Evolutionary conservation across 1,139 yeast genomes (phyloP), one percentile per base, ranked within the genome.

Genomic region (Candida tropicalis): DNA sequence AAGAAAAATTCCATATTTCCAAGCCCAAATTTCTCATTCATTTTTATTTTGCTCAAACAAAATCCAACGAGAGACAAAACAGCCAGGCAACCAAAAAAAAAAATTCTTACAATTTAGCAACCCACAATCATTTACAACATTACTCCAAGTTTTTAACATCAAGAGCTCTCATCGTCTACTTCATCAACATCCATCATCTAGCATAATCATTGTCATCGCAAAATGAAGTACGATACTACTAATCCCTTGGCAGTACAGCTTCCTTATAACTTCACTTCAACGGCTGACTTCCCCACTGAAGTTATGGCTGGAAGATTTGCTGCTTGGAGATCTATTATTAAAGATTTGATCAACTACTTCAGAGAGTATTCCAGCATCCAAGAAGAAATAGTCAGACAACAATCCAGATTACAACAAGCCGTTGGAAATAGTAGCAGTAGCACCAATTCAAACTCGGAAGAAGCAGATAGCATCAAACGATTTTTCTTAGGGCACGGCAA

Each of bases 351-450:
- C 22, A 79, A 75, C 42, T 93, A 93, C 60, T 72, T 91, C 50
- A 79, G 77, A 51, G 97, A 90, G 56, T 86, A 84, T 39, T 88
- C 89, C 11, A 78, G 86, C 15, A 93, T 87, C 38, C 95, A 89
- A 60, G 97, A 90, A 58, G 97, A 89, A 58, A 79, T 87, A 18
- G 84, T 87, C 28, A 78, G 96, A 48, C 96, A 88, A 58, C 95
- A 89, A 60, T 71, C 82, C 43, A 73, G 96, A 41, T 73, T 91
- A 37, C 88, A 87, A 52, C 91, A 88, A 61, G 88, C 96, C 7
- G 84, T 88, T 23, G 76, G 77, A 3, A 22, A 23, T 36, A 38
- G 36, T 31, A 35, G 36, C 29, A 16, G 18, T 35, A 33, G 40
- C 26, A 40, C 42, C 33, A 20, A 22, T 13, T 23, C 39, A 20